Base-by-base conservation (phyloP, 495 filamentous ascomycete species). In the Penicillium lividum region DNA sequence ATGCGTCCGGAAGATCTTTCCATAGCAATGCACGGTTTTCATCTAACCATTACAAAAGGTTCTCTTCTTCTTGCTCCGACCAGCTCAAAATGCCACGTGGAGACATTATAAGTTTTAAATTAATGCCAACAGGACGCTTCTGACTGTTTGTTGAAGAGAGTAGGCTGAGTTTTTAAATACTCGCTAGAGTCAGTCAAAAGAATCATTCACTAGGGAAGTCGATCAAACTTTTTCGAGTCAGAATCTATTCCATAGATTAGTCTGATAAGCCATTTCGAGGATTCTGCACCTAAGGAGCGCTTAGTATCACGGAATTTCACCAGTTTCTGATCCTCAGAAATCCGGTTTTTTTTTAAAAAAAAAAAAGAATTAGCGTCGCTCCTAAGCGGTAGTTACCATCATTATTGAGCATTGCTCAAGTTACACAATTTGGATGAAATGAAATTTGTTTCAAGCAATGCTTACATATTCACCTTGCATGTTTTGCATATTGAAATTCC, bases 41-140 rank as follows among this genome's bases (percentile, higher is more conserved):
- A 16, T 51, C n/a, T 33, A 60, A 46, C 58, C 58, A 60, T 7
- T 33, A 18, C 33, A 60, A 45, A 54, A 59, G 51, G 25, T 59
- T 54, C 28, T 50, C 52, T 30, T 54, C 57, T 27, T 59, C 51
- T 27, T 34, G 38, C 38, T 51, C 27, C 8, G 46, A 51, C 57
- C 46, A 55, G 36, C 36, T 11, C 13, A 40, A 13, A 40, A 11
- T 40, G n/a, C 36, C 15, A n/a, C 36, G 36, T 11, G 36, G 36
- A 13, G 36, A 40, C 36, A 40, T 40, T 11, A 6, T 40, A 11
- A 22, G 1, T 22, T 16, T 40, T 40, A 13, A 40, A 10, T 10
- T 34, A 25, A n/a, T 47, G 28, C 13, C 11, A 7, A 51, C 36
- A 30, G 30, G 34, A 36, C n/a, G 29, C 9, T 51, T 51, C 15